These are phyloP conservation scores for Hypoxylon sp. DNA, from an alignment of 2,329 filamentous ascomycete genomes.

Conservation along the genomic window DNA sequence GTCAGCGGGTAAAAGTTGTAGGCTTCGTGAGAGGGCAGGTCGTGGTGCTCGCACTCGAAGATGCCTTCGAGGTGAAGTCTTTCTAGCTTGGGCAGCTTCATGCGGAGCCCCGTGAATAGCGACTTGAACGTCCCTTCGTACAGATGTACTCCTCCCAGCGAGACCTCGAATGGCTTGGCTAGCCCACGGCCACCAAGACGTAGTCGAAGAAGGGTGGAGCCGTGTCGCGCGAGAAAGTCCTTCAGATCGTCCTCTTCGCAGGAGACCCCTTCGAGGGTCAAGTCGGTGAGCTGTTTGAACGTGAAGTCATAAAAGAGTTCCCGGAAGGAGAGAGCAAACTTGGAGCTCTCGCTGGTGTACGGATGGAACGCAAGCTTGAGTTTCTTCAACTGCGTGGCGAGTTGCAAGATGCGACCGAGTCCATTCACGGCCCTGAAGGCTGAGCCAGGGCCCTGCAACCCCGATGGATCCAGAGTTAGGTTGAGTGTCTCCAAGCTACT, in stretches of 20 bases:
- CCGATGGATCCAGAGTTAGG: slow-evolving; percentile 57
- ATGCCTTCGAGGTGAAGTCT: slow-evolving; percentile 61
- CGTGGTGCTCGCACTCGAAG: slow-evolving; percentile 57
- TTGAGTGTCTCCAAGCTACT: slow-evolving; percentile 56
- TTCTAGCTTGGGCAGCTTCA: slow-evolving; percentile 55
- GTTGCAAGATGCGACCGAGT: slow-evolving; percentile 58
- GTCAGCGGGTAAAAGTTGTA: slow-evolving; percentile 59
- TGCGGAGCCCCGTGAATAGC: slow-evolving; percentile 57
- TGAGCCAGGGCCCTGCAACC: slow-evolving; percentile 53
- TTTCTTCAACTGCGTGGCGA: slow-evolving; percentile 53
- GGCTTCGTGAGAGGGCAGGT: slow-evolving; percentile 55
- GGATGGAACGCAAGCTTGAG: slow-evolving; percentile 59
- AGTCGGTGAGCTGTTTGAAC: slow-evolving; percentile 55
- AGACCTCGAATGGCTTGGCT: slow-evolving; percentile 55
- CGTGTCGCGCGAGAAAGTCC: slow-evolving; percentile 58
- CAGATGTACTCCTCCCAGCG: slow-evolving; percentile 60
- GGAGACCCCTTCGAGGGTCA: slow-evolving; percentile 59
- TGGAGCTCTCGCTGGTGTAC: slow-evolving; percentile 55
- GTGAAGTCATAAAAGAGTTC: slow-evolving; percentile 56
- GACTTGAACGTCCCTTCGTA: slow-evolving; percentile 59
- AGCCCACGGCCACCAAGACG: slow-evolving; percentile 61
- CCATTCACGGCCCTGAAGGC: slow-evolving; percentile 58
- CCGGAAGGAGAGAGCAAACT: slow-evolving; percentile 57
- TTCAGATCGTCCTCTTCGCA: slow-evolving; percentile 60
- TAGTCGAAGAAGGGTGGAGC: slow-evolving; percentile 55